Conservation (phyloP, 495 filamentous ascomycete genomes). For the Pseudevernia furfuracea region DNA sequence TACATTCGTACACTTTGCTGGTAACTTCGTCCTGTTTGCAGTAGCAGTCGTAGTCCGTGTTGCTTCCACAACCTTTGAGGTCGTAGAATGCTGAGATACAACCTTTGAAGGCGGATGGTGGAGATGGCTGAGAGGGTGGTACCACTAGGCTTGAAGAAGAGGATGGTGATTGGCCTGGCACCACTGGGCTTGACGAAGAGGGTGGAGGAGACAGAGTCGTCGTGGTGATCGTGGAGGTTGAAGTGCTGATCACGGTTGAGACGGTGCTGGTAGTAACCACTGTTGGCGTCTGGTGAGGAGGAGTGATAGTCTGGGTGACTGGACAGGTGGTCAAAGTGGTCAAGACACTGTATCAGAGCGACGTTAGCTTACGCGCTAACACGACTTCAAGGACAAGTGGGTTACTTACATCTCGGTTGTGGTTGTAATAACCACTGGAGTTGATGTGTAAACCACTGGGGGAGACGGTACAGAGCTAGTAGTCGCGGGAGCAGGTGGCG, state of each 20-base stretch:
- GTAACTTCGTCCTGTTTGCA: constrained; percentile 73
- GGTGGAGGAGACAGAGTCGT: constrained; percentile 14
- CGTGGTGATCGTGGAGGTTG: constrained; percentile 37
- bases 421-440: background rate
- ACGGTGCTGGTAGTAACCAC: constrained; percentile 24
- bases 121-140: constrained; percentile 26
- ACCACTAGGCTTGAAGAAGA: constrained; percentile 29
- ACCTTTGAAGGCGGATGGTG: constrained; percentile 53
- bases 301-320: constrained; percentile 34
- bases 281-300: constrained; percentile 32
- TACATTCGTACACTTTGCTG: constrained; percentile 71
- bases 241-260: constrained; percentile 35
- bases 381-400: background rate
- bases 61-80: constrained; percentile 67
- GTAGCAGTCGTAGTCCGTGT: constrained; percentile 78
- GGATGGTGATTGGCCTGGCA: constrained; percentile 2
- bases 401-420: constrained; percentile 2
- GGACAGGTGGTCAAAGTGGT: constrained; percentile 40
- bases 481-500: background rate
- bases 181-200: constrained; percentile 21
- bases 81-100: constrained; percentile 90
- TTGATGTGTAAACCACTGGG: constrained; percentile 2
- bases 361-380: background rate
- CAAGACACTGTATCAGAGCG: constrained; percentile 23
- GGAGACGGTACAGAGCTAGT: background rate